Percentiles rank a stretch among this genome's conserved stretches.
Evolutionary conservation across 352 stramenopile species (phyloP).

Genomic region (Thalassiosira sp.): DNA sequence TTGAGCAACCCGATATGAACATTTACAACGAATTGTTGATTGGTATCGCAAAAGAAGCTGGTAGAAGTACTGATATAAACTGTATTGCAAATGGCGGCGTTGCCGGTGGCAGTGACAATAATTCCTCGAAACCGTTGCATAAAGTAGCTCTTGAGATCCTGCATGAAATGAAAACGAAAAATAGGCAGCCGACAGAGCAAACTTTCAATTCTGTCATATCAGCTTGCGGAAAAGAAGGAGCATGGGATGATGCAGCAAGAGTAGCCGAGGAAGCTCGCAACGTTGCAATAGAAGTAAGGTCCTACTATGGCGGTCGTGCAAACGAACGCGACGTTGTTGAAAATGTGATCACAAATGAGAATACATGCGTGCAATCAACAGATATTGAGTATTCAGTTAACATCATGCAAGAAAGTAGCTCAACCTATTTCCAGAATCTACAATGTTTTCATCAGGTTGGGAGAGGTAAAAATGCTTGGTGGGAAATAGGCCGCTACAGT

Average conservation of each 20-base stretch:
- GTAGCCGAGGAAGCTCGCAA: constrained; percentile 19
- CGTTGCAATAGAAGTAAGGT: constrained; percentile 1
- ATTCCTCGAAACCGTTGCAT: constrained; percentile 9
- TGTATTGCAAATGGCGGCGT: neutral
- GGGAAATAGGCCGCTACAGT: constrained; percentile 50
- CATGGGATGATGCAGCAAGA: constrained; percentile 52
- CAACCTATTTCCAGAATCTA: constrained; percentile 54
- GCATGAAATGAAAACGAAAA: constrained; percentile 31
- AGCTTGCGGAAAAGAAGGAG: constrained; percentile 55
- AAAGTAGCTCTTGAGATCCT: constrained; percentile 41
- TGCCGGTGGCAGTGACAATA: neutral
- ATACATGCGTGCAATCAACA: constrained; percentile 13
- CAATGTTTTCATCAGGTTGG: constrained; percentile 53
- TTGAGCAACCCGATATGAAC: constrained; percentile 34
- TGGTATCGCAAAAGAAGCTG: constrained; percentile 42
- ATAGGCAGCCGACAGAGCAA: constrained; percentile 29
- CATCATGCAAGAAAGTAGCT: neutral
- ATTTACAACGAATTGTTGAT: constrained; percentile 49
- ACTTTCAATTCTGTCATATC: constrained; percentile 70
- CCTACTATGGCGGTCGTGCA: too few species aligned
- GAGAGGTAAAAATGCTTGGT: constrained; percentile 62
- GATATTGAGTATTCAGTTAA: constrained; percentile 12
- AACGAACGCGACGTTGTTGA: neutral
- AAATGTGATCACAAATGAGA: constrained; percentile 7
- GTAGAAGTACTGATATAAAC: constrained; percentile 10